Base-by-base conservation (phyloP, 306 rosid genomes). In the Trifolium repens region DNA sequence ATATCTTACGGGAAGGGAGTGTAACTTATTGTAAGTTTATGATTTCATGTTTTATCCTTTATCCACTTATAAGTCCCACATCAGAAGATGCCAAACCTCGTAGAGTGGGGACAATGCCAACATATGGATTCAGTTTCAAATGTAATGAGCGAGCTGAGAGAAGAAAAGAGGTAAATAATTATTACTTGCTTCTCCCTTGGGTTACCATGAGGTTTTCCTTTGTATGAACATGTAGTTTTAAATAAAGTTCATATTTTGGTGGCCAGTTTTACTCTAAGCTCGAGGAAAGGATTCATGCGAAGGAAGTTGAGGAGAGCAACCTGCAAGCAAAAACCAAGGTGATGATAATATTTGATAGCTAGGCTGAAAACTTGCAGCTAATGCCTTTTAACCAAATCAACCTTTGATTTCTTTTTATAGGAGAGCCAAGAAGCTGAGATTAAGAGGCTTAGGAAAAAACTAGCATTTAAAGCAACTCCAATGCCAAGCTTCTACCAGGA, bases 261-360 rank as follows among this genome's bases (percentile, higher is more conserved):
- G 80, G 81, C 74, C 92, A 96, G 99, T 96, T 92, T 84, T 96
- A 96, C 79, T 52, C 96, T 67, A 91, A 96, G 82, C 96, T 96
- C 7, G 99, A 92, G 88, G 99, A 96, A 83, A 96, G 89, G 89
- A 90, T 87, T 87, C 97, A 92, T 64, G 99, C 96, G 17, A 96
- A 90, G 89, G 98, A 96, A 84, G 85, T 73, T 64, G 99, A 96
- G 84, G 84, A 91, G 88, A 96, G 75, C 82, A 84, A 84, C 79
- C 58, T 92, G 76, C 98, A 96, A 86, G 99, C 97, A 53, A 90
- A 96, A 74, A 84, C 96, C 44, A 92, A 96, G 99, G 99, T 96
- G 73, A 68, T 84, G 42, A 71, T 84, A 64, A 17, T 43, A 62
- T 67, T 50, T 80, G 71, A 66, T 67, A 70, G 82, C 46, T 74